Base-by-base conservation (phyloP, 257 asterid species). In the Solanum pinnatisectum region DNA sequence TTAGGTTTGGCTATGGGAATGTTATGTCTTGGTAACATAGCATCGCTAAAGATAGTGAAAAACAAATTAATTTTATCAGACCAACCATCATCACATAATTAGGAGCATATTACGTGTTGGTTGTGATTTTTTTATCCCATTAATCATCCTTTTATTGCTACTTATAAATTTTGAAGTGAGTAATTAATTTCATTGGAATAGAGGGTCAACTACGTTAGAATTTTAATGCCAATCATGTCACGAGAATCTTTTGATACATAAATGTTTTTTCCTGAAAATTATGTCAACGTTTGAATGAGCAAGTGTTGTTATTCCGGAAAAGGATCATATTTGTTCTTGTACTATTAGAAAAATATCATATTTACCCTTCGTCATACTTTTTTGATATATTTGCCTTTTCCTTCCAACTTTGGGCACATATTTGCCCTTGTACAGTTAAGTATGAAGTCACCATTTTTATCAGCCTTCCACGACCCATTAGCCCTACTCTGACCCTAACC, bases 1-100 rank as follows among this genome's bases (percentile, higher is more conserved):
- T 68, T 87, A n/a, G 89, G 85, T 70, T 88, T 86, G 6, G 88
- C 91, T 68, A 87, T 32, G 3, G 86, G 46, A 65, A 33, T 5
- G 8, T 8, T 72, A 0, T 30, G 76, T 73, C 27, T 73, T 73
- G 46, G 27, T 73, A 35, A 2, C 44, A 36, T 73, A 36, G 30
- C n/a, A 56, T 56, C 16, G 40, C 82, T n/a, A 33, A 33, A 71
- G n/a, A 71, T 1, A 16, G 78, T 32, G 42, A 71, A 33, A 33
- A 72, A n/a, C 44, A 33, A 33, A 72, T 33, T 33, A 72, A 33
- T 6, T 7, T 72, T 8, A 37, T 10, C 18, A 36, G 83, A 37
- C 14, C 10, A 74, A 39, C 33, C 32, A 5, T 39, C 49, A 76
- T 76, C 33, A 76, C 33, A 37, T 76, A 73, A 20, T 20, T 76